Base-by-base conservation (phyloP, 2,329 filamentous ascomycete species). In the Neophaeococcomyces mojaviensis region DNA sequence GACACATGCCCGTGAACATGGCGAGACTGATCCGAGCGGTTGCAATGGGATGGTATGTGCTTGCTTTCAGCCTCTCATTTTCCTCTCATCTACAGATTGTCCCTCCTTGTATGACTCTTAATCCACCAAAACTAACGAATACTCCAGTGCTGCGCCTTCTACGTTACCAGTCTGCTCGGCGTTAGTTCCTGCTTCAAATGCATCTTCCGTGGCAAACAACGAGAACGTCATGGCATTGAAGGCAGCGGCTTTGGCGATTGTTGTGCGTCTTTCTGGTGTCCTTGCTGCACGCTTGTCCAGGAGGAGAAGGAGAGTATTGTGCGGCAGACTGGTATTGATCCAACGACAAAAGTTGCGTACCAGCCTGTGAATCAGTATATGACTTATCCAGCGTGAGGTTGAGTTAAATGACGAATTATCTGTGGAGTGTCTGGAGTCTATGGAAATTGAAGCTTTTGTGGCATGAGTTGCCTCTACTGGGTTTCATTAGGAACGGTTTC, bases 221-320 rank as follows among this genome's bases (percentile, higher is more conserved):
- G 77, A 39, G 64, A 74, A 44, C 67, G 64, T 33, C 78, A 74
- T 62, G 68, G 67, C 52, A 78, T 81, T 56, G 60, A 72, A 37
- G 76, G 77, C 30, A 66, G 63, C 39, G 66, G 65, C 31, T 60
- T 59, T 48, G 61, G 61, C 28, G 77, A 81, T 58, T 80, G 70
- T 64, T 81, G 77, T 59, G 59, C 66, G 30, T n/a, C n/a, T n/a
- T n/a, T n/a, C n/a, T n/a, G n/a, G n/a, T n/a, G n/a, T n/a, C n/a
- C n/a, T n/a, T 79, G 75, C 68, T 81, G 77, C 56, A 66, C 68
- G 4, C 60, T 79, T 47, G 68, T 79, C 51, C 78, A 81, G 64
- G 69, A 79, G 46, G 75, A 79, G 57, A 76, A 77, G 53, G 77
- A 81, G 56, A 68, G 58, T 10, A 46, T 54, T 20, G 49, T 57